These are phyloP conservation scores for Penicillium fuscoglaucum DNA, from an alignment of 2,329 filamentous ascomycete species.

Conservation along the genomic window DNA sequence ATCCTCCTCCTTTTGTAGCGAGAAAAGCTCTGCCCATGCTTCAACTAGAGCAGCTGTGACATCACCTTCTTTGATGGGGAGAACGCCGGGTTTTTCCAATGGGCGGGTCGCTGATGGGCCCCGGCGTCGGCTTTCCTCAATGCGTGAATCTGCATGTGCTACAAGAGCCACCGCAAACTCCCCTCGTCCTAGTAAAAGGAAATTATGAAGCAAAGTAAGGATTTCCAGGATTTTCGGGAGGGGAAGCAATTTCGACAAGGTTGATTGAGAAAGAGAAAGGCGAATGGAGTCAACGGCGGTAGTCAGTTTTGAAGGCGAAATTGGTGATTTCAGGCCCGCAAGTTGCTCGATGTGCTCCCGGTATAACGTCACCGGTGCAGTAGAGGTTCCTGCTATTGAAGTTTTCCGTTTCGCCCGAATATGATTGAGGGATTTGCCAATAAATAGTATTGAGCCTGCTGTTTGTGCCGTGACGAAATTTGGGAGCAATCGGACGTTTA, in stretches of 20 bases:
- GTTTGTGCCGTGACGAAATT: constrained; percentile 74
- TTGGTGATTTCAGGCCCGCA: constrained; percentile 67
- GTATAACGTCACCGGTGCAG: constrained; percentile 58
- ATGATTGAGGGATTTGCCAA: constrained; percentile 85
- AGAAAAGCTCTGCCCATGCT: constrained; percentile 77
- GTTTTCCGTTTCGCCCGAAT: constrained; percentile 59
- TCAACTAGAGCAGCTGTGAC: constrained; percentile 72
- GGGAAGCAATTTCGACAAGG: constrained; percentile 78
- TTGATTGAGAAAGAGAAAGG: constrained; percentile 77
- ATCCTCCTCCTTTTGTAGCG: constrained; percentile 76
- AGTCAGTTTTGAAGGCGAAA: constrained; percentile 70
- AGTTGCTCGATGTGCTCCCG: constrained; percentile 56
- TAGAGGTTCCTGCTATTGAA: constrained; percentile 34
- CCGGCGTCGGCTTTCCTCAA: constrained; percentile 68
- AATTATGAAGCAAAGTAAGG: constrained; percentile 75
- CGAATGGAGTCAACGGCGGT: constrained; percentile 74
- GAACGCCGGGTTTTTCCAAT: constrained; percentile 57
- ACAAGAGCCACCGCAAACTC: constrained; percentile 90
- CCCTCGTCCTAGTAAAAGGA: constrained; percentile 81
- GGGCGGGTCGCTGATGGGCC: constrained; percentile 56
- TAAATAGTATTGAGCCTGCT: constrained; percentile 82
- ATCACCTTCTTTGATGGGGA: constrained; percentile 83
- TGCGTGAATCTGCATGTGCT: constrained; percentile 76
- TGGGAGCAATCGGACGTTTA: constrained; percentile 65
- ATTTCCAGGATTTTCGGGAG: constrained; percentile 73